Evolutionary conservation across 495 filamentous ascomycete genomes (phyloP), one percentile per base, ranked within the genome.

Genomic region (Penicillium chermesinum): DNA sequence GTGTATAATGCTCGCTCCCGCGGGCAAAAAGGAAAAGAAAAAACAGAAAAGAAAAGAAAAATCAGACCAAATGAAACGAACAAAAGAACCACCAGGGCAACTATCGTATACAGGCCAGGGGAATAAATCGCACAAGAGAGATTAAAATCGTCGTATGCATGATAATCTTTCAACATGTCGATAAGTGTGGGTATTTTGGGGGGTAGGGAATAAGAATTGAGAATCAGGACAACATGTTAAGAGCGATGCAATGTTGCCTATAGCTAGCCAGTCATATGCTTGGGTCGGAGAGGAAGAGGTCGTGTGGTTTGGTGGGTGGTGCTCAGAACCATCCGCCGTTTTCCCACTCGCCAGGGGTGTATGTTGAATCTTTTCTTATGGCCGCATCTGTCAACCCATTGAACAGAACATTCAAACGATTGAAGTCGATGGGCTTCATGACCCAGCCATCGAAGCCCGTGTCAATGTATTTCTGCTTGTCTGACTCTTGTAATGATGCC

Each of bases 401-500:
- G n/a, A 89, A 58, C 3, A 89, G 61, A 7, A 66, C 62, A 55
- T 76, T 75, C 16, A 89, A 62, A 38, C 85, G 64, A 50, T 78
- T 76, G 54, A 89, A 88, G 55, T 86, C 75, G 39, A 89, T 80
- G 0, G 86, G 86, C 56, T 88, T 89, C 55, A 87, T 79, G 43
- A 95, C 87, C 88, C 89, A 96, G 33, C 87, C 91, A 52, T 96
- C 91, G 55, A 95, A 95, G 1, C 91, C 91, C 2, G 80, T 77
- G n/a, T 84, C 75, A 30, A 88, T 79, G 60, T 96, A 96, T 5
- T 63, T 80, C 16, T 81, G 65, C 15, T 71, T 76, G 5, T 89
- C 78, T 27, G 73, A 77, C 61, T 96, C 91, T 3, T 89, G 52
- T 0, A 96, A 70, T 5, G 88, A 91, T 2, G 91, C 90, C 1